Conservation (phyloP, 371 early-diverging fungal species). For the Saksenaea vasiformis region DNA sequence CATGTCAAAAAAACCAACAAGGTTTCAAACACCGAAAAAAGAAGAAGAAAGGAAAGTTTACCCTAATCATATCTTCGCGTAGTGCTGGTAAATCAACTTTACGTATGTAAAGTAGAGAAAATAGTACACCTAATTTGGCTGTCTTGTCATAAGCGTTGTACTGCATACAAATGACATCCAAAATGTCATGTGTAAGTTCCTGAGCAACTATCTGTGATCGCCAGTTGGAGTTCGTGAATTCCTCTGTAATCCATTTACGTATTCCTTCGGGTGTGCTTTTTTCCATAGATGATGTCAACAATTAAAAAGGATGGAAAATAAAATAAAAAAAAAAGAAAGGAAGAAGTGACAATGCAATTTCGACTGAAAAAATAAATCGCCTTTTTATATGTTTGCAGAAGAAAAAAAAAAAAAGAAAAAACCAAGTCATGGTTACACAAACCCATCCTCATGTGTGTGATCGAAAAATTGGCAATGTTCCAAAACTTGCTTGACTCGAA, state of each 20-base stretch:
- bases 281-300: constrained; percentile 26
- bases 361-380: constrained; percentile 13
- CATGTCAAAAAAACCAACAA: constrained; percentile 7
- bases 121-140: constrained; percentile 17
- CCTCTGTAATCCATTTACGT: constrained; percentile 27
- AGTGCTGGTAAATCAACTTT: constrained; percentile 14
- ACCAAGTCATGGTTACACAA: constrained; percentile 6
- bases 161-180: constrained; percentile 19
- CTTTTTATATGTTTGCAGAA: not conserved
- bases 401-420: constrained; percentile 5
- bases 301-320: constrained; percentile 9
- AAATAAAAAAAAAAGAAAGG: constrained; percentile 13
- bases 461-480: no score
- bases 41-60: constrained; percentile 8
- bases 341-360: constrained; percentile 6
- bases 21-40: constrained; percentile 2
- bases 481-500: no score
- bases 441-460: not conserved
- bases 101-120: constrained; percentile 19
- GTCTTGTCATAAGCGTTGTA: constrained; percentile 24
- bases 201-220: constrained; percentile 31
- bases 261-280: constrained; percentile 30
- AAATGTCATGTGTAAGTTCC: constrained; percentile 32
- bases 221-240: constrained; percentile 30
- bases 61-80: constrained; percentile 10